A percentile compares a stretch with the other conserved stretches of the same genome.
Evolutionary conservation across 352 stramenopile species (phyloP).

Genomic region (Globisporangium camurandrum): DNA sequence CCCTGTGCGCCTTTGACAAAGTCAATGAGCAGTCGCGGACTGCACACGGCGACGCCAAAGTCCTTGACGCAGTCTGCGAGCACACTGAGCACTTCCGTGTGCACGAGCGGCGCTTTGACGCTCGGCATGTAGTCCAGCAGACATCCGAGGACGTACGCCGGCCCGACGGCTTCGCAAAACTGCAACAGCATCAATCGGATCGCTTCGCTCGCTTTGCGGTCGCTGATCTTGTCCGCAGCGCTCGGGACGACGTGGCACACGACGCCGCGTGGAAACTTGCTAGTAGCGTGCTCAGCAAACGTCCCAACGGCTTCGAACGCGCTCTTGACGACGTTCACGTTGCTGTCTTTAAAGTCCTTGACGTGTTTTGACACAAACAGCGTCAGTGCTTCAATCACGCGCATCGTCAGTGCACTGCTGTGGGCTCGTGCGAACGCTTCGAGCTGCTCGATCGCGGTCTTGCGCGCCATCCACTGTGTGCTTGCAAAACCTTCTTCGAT

Average conservation of each 20-base stretch:
- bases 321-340: conserved; percentile 85
- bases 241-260: conserved; percentile 60
- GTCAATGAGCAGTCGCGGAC: conserved; percentile 62
- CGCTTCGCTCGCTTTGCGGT: conserved; percentile 67
- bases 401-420: conserved; percentile 40
- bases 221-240: conserved; percentile 76
- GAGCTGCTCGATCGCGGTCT: conserved; percentile 61
- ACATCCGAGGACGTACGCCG: conserved; percentile 67
- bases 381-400: conserved; percentile 67
- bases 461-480: conserved; percentile 79
- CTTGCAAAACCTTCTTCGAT: conserved; percentile 61
- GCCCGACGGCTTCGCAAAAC: conserved; percentile 67
- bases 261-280: conserved; percentile 68
- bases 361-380: conserved; percentile 68
- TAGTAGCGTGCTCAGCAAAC: conserved; percentile 48
- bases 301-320: conserved; percentile 73
- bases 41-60: conserved; percentile 69
- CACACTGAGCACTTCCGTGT: conserved; percentile 60
- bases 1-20: conserved; percentile 65
- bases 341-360: conserved; percentile 86
- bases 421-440: conserved; percentile 53
- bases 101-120: conserved; percentile 71
- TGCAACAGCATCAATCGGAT: conserved; percentile 68
- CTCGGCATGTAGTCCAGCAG: conserved; percentile 70
- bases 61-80: conserved; percentile 65